A percentile compares a stretch with the other conserved stretches of the same genome.
These are phyloP conservation scores for Penicillium soppii DNA, from an alignment of 495 filamentous ascomycete species.

Conservation along the genomic window DNA sequence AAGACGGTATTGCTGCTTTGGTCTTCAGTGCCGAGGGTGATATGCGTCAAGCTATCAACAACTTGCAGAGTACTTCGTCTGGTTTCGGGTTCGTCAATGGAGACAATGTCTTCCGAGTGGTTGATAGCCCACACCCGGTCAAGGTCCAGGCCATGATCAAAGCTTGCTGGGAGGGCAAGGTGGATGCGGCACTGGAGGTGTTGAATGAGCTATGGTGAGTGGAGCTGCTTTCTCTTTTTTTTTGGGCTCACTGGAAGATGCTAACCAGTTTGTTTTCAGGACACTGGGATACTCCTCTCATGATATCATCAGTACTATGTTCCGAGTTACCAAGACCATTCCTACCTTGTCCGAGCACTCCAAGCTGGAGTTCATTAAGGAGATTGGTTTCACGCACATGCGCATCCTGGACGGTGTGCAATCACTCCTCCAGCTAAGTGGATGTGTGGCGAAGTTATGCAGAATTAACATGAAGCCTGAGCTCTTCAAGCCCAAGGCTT, in stretches of 20 bases:
- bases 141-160: conserved; percentile 99
- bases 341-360: conserved; percentile 86
- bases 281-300: conserved; percentile 90
- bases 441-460: conserved; percentile 84
- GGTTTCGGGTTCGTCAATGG: conserved; percentile 96
- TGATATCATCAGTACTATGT: conserved; percentile 99
- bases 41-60: conserved; percentile 99
- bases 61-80: conserved; percentile 91
- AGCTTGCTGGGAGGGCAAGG: conserved; percentile 86
- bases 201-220: conserved; percentile 85
- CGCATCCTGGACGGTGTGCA: conserved; percentile 95
- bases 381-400: conserved; percentile 99
- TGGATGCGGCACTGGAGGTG: conserved; percentile 82
- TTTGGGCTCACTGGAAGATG: neutral
- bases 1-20: conserved; percentile 91
- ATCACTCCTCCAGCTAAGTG: conserved; percentile 88
- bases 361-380: conserved; percentile 93
- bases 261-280: conserved; percentile 36
- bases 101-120: conserved; percentile 97
- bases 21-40: conserved; percentile 98
- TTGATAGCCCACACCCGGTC: conserved; percentile 94
- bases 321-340: conserved; percentile 94
- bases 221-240: neutral
- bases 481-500: conserved; percentile 62
- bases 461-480: conserved; percentile 94